A percentile compares a stretch with the other conserved stretches of the same genome.
Evolutionary conservation across 495 filamentous ascomycete species (phyloP).

Genomic region (Penicillium angulare): DNA sequence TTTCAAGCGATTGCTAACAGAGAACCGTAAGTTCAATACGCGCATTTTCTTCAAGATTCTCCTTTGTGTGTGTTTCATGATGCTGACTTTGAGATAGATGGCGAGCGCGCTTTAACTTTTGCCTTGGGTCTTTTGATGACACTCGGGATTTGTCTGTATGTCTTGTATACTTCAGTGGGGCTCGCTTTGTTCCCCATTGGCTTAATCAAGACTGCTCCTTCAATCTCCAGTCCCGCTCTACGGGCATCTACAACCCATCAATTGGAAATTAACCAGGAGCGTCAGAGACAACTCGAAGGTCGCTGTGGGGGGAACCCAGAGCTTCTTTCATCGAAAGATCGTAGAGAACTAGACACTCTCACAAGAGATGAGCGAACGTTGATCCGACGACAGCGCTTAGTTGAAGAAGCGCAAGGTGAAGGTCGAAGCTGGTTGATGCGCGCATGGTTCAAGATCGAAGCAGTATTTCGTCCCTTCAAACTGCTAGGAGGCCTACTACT

Average conservation of each 20-base stretch:
- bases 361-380: slow-evolving; percentile 89
- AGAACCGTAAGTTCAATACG: slow-evolving; percentile 67
- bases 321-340: slow-evolving; percentile 77
- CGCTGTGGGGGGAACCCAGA: slow-evolving; percentile 75
- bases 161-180: slow-evolving; percentile 84
- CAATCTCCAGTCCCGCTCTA: slow-evolving; percentile 72
- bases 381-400: slow-evolving; percentile 82
- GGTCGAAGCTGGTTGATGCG: slow-evolving; percentile 65
- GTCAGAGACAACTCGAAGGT: slow-evolving; percentile 84
- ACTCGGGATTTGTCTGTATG: slow-evolving; percentile 79
- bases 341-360: slow-evolving; percentile 82
- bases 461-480: slow-evolving; percentile 78
- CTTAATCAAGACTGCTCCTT: slow-evolving; percentile 85
- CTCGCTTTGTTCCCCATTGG: slow-evolving; percentile 85
- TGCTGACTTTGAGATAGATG: slow-evolving; percentile 49
- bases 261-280: slow-evolving; percentile 82
- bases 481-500: slow-evolving; percentile 80
- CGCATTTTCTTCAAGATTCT: background rate
- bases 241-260: slow-evolving; percentile 73
- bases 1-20: slow-evolving; percentile 78
- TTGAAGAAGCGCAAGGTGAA: slow-evolving; percentile 75
- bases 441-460: slow-evolving; percentile 73
- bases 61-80: background rate
- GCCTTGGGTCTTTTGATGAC: slow-evolving; percentile 80
- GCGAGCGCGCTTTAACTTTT: slow-evolving; percentile 90